These are phyloP conservation scores for Stevia rebaudiana DNA, from an alignment of 140 eudicot genomes.

Conservation along the genomic window DNA sequence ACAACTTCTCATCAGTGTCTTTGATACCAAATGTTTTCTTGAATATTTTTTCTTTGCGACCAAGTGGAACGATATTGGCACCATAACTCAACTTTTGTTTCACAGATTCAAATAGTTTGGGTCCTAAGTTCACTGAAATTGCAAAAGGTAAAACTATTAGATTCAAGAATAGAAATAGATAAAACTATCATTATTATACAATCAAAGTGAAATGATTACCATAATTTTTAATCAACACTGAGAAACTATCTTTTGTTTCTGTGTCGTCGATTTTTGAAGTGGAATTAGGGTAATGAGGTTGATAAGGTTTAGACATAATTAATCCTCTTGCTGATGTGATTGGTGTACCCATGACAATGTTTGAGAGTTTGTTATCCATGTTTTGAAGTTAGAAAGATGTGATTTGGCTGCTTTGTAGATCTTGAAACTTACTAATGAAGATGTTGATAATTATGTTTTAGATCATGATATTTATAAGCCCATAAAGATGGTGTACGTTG, in stretches of 20 bases:
- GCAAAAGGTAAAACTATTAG: background rate
- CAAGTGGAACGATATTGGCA: slow-evolving; percentile 32
- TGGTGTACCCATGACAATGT: slow-evolving; percentile 2
- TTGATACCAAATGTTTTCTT: slow-evolving; percentile 24
- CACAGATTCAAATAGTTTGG: slow-evolving; percentile 29
- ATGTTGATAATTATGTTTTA: background rate
- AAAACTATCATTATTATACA: background rate
- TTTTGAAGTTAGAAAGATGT: background rate
- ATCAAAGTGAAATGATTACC: background rate
- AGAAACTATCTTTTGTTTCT: background rate
- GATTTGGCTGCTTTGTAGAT: background rate
- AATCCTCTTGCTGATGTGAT: background rate
- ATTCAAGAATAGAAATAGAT: background rate
- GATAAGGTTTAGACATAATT: slow-evolving; percentile 17
- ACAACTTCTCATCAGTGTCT: slow-evolving; percentile 28
- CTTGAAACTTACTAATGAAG: background rate
- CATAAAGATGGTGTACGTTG: background rate
- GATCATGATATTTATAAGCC: slow-evolving; percentile 12
- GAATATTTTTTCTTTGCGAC: slow-evolving; percentile 32
- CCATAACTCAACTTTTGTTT: slow-evolving; percentile 41
- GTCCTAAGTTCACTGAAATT: slow-evolving; percentile 28
- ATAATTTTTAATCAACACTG: slow-evolving; percentile 7
- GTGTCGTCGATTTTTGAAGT: background rate
- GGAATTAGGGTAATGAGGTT: background rate
- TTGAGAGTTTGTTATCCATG: slow-evolving; percentile 19